These are phyloP conservation scores for Trichosanthes cucumerina DNA, from an alignment of 306 rosid genomes.

Conservation along the genomic window DNA sequence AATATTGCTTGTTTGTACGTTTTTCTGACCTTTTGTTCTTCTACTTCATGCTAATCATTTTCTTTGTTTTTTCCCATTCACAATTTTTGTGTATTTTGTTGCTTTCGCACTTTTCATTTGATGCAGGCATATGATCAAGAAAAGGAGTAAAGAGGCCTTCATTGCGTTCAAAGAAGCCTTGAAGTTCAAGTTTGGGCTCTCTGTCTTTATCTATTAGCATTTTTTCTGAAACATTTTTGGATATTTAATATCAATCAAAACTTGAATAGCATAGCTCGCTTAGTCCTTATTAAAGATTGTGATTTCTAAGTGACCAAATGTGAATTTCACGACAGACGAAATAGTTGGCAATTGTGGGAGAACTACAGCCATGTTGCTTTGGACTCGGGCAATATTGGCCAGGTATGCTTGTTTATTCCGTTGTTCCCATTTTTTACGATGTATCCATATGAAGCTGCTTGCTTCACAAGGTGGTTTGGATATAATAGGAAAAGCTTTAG, in stretches of 20 bases:
- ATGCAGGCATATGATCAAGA: slow-evolving; percentile 87
- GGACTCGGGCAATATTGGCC: slow-evolving; percentile 65
- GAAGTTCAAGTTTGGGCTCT: slow-evolving; percentile 66
- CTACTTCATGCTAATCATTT: not conserved
- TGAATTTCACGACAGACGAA: slow-evolving; percentile 56
- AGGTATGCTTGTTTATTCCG: slow-evolving; percentile 31
- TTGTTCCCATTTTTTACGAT: not conserved
- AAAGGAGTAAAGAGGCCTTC: slow-evolving; percentile 78
- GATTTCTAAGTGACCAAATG: slow-evolving; percentile 21
- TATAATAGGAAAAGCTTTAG: not conserved
- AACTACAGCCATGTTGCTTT: slow-evolving; percentile 79
- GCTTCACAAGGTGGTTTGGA: not conserved
- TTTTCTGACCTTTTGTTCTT: slow-evolving; percentile 10
- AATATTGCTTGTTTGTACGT: slow-evolving; percentile 94
- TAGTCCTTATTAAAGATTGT: not conserved
- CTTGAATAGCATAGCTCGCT: not conserved
- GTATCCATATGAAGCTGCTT: slow-evolving; percentile 13
- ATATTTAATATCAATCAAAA: not conserved
- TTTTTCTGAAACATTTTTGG: not conserved
- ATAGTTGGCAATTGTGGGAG: slow-evolving; percentile 96
- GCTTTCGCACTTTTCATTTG: slow-evolving; percentile 13
- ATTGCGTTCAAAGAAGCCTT: slow-evolving; percentile 90
- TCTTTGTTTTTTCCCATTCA: not conserved
- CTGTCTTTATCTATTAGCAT: not conserved
- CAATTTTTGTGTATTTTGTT: not conserved